Base-by-base conservation (phyloP, 2,329 filamentous ascomycete genomes). In the Tolypocladium inflatum region DNA sequence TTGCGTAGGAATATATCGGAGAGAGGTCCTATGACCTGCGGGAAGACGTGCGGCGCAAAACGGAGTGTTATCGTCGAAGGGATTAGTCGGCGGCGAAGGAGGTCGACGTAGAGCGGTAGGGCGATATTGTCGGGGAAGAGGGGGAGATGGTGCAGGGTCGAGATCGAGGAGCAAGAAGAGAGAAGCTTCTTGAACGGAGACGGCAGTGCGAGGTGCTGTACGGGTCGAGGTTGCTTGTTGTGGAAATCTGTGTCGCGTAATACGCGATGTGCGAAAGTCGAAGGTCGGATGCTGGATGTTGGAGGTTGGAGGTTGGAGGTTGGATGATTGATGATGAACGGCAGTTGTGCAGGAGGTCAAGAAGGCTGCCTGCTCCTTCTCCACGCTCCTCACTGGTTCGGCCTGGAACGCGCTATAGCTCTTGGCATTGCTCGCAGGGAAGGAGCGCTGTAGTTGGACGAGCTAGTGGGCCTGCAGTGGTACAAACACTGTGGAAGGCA, bases 261-360 rank as follows among this genome's bases (percentile, higher is more conserved):
- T 11, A 11, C 33, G 48, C 30, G 19, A 37, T 13, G 30, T 5
- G 5, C 26, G 26, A 30, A 30, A 11, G 55, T 55, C 45, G 55
- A 60, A 48, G 54, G 51, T 61, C 57, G 57, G 53, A 55, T 60
- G 57, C 41, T 35, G 42, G 35, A 19, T 19, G 51, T 21, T 54
- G 48, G 15, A 52, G 48, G 48, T 52, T 53, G 30, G 11, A 35
- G 19, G 50, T 53, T 52, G 30, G 7, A 37, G n/a, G 43, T 37
- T 15, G 37, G 15, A 50, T 30, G 30, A 21, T n/a, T 9, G 19
- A 51, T 21, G 48, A 51, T 19, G 48, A 51, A 35, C 26, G 26
- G 48, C 26, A 51, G 45, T 10, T 30, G 45, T 26, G 45, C 26
- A 19, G 21, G 42, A 45, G n/a, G 21, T 50, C 26, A 6, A 33